phyloP scores from a whole-genome alignment of 805 yeast genomes.

The Yamadazyma nakazawae region DNA sequence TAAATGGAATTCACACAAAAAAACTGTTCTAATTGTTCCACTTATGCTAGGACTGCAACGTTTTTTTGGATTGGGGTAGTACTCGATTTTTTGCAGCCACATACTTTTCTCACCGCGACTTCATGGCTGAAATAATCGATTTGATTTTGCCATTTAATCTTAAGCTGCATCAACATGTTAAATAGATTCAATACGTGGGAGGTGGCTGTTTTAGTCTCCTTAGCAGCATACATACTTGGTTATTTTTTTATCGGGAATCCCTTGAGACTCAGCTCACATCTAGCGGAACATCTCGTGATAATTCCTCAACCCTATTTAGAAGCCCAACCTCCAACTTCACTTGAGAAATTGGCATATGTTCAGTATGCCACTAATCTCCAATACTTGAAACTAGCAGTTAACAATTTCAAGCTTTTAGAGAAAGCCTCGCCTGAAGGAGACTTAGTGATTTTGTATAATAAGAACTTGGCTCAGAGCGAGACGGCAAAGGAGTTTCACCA shows the following conservation, averaged over 20 bases:
- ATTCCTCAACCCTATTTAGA: slow-evolving; percentile 23
- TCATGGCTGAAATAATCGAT: too few species aligned
- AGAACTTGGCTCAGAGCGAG: slow-evolving; percentile 13
- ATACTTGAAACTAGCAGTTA: slow-evolving; percentile 51
- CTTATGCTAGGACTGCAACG: too few species aligned
- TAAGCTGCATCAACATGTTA: not conserved
- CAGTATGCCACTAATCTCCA: slow-evolving; percentile 55
- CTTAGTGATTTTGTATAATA: slow-evolving; percentile 42
- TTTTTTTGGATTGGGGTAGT: too few species aligned
- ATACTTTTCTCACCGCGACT: too few species aligned
- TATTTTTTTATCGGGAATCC: not conserved
- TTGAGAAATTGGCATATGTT: slow-evolving; percentile 48
- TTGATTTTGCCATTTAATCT: not conserved
- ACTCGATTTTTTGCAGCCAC: too few species aligned
- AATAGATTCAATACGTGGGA: slow-evolving; percentile 2
- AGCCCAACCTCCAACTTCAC: slow-evolving; percentile 10
- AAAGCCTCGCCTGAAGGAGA: slow-evolving; percentile 34
- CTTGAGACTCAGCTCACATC: not conserved
- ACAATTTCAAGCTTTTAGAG: slow-evolving; percentile 39
- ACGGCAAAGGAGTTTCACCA: slow-evolving; percentile 11
- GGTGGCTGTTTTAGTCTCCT: not conserved
- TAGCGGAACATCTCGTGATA: slow-evolving; percentile 10
- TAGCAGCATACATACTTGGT: not conserved
- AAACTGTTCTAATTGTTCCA: too few species aligned
- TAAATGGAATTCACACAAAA: too few species aligned